These are phyloP conservation scores for Apiotrichum veenhuisii DNA, from an alignment of 1,284 basidiomycete genomes.

Conservation along the genomic window DNA sequence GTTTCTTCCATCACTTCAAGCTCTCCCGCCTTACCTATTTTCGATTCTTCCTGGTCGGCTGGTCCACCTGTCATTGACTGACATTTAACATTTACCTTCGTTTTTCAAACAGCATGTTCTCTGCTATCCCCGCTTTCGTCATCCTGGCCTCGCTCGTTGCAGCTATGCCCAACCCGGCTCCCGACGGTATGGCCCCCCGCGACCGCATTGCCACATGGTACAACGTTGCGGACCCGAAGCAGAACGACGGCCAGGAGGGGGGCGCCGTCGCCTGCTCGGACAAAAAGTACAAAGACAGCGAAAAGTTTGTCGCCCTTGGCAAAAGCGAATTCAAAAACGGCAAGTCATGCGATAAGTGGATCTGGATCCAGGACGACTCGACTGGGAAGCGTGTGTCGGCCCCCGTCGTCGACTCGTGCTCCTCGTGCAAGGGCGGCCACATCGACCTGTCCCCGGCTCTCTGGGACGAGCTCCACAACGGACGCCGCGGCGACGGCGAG, in stretches of 20 bases:
- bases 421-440: not conserved
- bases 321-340: not conserved
- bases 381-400: not conserved
- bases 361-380: not conserved
- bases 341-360: not conserved
- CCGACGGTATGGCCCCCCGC: no score
- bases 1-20: no score
- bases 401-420: conserved; percentile 7
- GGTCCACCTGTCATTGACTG: no score
- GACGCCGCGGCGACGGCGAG: not conserved
- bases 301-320: not conserved
- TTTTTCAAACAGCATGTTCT: no score
- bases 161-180: no score
- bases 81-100: no score
- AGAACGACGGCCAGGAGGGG: conserved; percentile 10
- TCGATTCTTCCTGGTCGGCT: no score
- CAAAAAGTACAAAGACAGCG: not conserved
- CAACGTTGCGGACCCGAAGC: not conserved
- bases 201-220: not conserved
- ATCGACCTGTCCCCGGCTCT: conserved; percentile 4
- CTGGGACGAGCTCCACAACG: not conserved
- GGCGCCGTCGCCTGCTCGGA: conserved; percentile 4
- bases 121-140: no score
- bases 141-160: no score
- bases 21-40: no score